Evolutionary conservation across 129 eudicot genomes (phyloP), one percentile per base, ranked within the genome.

Genomic region (Ambrosia artemisiifolia): DNA sequence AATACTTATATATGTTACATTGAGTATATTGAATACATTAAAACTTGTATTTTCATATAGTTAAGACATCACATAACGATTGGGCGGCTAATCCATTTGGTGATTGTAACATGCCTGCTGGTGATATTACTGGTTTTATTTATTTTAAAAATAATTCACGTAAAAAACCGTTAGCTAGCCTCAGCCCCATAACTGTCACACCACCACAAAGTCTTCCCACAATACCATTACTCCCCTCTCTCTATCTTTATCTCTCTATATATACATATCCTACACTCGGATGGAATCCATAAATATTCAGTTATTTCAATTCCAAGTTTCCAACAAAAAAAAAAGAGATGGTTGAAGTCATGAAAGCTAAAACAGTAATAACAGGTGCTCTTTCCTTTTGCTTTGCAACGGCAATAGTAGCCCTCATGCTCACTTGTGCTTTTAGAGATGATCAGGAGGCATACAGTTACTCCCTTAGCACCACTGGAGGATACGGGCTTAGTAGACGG

Each of bases 381-480:
- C 42, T 80, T 50, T 69, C 66, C 30, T 74, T 69, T 43, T 79
- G 75, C 50, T 80, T 59, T 61, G 83, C 79, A 3, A 80, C 64
- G 11, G 73, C 76, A 18, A 42, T 80, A 17, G 47, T 80, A 49
- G 46, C 71, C 12, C 73, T 74, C 17, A 74, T 80, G 77, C 53
- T 80, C 18, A 80, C 76, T 53, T 72, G 68, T 42, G 75, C 69
- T 13, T 74, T 80, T 19, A 53, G 67, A 80, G 47, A 80, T 10
- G 67, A 69, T 43, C 71, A 65, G 2, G 33, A 65, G 2, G 33
- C 43, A 36, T 32, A 62, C 67, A 51, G 24, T 50, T 61, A 33
- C 65, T 72, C 77, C 33, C 72, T 78, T 42, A 60, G 53, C 16
- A 46, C 53, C 3, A 56, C 30, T 11, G 73, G 69, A 35, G 79